Evolutionary conservation across 257 asterid species (phyloP).

Genomic region (Penstemon newberryi): DNA sequence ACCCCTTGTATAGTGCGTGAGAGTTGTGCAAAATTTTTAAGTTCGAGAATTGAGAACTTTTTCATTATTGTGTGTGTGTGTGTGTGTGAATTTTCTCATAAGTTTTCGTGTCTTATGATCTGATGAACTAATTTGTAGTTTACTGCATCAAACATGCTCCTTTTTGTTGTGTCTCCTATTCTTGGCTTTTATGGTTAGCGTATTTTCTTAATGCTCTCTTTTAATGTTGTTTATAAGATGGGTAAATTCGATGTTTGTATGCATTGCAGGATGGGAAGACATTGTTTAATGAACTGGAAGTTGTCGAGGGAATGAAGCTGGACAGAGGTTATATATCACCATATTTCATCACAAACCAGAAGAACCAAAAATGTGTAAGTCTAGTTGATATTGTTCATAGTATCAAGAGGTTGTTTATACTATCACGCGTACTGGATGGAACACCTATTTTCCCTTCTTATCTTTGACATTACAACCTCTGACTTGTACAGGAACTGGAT

Average conservation of each 20-base stretch:
- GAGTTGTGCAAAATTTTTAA: too few relatives aligned
- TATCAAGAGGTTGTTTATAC: background rate
- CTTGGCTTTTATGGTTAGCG: background rate
- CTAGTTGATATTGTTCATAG: background rate
- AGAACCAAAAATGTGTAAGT: conserved; percentile 95
- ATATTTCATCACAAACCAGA: conserved; percentile 84
- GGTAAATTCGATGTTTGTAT: conserved; percentile 7
- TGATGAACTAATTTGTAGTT: too few relatives aligned
- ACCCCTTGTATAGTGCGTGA: background rate
- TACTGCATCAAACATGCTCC: background rate
- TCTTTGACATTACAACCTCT: background rate
- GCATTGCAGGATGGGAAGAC: conserved; percentile 85
- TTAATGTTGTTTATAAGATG: background rate
- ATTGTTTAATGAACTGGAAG: conserved; percentile 82
- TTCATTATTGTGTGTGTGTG: background rate
- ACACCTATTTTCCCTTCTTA: background rate
- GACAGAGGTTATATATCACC: conserved; percentile 96
- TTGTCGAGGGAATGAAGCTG: conserved; percentile 96
- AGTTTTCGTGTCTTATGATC: too few relatives aligned
- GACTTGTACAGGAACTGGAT: conserved; percentile 66
- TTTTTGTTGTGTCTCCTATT: background rate
- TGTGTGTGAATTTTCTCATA: background rate
- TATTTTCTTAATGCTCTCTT: background rate
- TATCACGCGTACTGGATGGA: background rate
- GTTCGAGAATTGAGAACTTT: background rate